Base-by-base conservation (phyloP, 2,329 filamentous ascomycete genomes). In the Boeremia exigua region DNA sequence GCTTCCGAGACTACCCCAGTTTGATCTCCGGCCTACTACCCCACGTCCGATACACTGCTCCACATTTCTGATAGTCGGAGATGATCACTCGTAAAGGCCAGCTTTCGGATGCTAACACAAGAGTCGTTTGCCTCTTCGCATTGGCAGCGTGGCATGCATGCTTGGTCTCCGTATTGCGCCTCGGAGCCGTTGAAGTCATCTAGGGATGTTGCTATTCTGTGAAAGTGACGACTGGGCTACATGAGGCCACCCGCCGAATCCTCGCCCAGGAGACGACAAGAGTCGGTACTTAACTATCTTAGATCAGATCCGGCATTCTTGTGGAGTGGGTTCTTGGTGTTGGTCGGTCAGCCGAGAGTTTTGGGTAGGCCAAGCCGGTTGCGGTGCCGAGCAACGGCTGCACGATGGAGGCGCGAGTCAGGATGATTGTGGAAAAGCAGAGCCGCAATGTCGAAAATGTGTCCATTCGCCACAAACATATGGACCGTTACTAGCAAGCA, bases 361-460 rank as follows among this genome's bases (percentile, higher is more conserved):
- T 44, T 25, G 32, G 39, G 38, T 30, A 19, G 29, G 48, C 48
- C 48, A 44, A 51, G 48, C 48, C 48, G 48, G 48, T 15, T n/a
- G 4, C 10, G 30, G 39, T 43, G 48, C 48, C 38, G 48, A 51
- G 30, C 30, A 15, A 15, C 30, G 6, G 14, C n/a, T 15, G 32
- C 39, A 39, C 48, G 38, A 32, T 38, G 29, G 48, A 44, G 30
- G 38, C 47, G 38, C 23, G 29, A 29, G 25, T 37, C 15, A 17
- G 37, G 30, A 9, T 9, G 17, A 6, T 6, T 30, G 39, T 27
- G 9, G 23, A n/a, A 27, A 27, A n/a, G 11, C 19, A 23, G 19
- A 23, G 19, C 19, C 19, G 19, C 19, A 23, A 23, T 28, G 38
- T 29, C 14, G 23, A 12, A 9, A 40, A 29, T 28, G 19, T 28